Base-by-base conservation (phyloP, 352 stramenopile genomes). In the Phytophthora boehmeriae region DNA sequence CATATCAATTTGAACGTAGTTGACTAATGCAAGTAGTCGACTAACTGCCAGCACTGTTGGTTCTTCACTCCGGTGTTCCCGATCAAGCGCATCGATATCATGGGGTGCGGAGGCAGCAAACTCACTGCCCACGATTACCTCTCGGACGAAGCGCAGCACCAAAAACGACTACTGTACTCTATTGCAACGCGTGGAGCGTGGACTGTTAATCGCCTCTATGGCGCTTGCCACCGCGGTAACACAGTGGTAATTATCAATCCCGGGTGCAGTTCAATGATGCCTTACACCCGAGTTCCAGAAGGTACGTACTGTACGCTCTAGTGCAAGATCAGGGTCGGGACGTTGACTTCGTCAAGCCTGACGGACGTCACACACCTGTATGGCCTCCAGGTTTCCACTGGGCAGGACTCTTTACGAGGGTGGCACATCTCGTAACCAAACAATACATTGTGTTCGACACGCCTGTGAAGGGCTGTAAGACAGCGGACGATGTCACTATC, bases 401-500 rank as follows among this genome's bases (percentile, higher is more conserved):
- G 56, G 79, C 83, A 2, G 87, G 73, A 13, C 39, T 83, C 19
- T 96, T 89, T 64, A 88, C 90, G 20, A 91, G 90, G 57, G 81
- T 96, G 11, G 83, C 87, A 0, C 88, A 97, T 42, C 65, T 97
- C 8, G 83, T 97, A 8, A 97, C 88, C 22, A 94, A 95, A 73
- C 88, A 96, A 59, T 89, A 80, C 53, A 88, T 96, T 28, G 76
- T 96, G 13, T 96, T 95, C 47, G 81, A 96, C 58, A 93, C 86
- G 4, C 86, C 86, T 5, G 85, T 97, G 2, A 95, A 96, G 57
- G 88, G 86, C 17, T 97, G 89, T 71, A 95, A 95, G 71, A 97
- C 90, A 1, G 76, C 79, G 1, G 90, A 97, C 64, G 80, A 97
- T 59, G 89, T 97, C 22, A 95, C 83, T 0, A 85, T 96, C 5